These are phyloP conservation scores for Fusarium dimerum DNA, from an alignment of 2,329 filamentous ascomycete species.

Conservation along the genomic window DNA sequence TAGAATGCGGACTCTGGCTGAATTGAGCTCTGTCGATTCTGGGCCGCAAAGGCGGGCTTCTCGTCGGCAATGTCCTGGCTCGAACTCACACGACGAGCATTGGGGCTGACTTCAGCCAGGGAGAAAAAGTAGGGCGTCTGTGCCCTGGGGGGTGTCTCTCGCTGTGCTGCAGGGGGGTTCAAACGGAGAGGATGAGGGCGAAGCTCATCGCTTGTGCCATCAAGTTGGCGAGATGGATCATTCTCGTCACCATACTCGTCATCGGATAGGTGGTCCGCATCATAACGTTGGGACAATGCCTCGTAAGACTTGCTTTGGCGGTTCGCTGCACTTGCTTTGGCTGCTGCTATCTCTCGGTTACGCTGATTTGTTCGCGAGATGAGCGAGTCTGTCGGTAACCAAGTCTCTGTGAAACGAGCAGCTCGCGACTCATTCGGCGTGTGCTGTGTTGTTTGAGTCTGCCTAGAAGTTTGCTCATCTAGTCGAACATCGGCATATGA, in stretches of 20 bases:
- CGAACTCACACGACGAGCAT: constrained; percentile 44
- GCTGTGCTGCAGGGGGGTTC: constrained; percentile 41
- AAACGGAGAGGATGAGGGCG: constrained; percentile 57
- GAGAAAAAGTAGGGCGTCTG: constrained; percentile 31
- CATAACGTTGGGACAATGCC: constrained; percentile 47
- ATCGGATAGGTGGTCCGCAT: constrained; percentile 42
- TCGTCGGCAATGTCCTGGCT: constrained; percentile 50
- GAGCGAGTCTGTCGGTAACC: constrained; percentile 56
- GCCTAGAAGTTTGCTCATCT: constrained; percentile 37
- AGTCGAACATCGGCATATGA: constrained; percentile 54
- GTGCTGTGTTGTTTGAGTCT: constrained; percentile 23
- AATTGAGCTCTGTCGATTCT: constrained; percentile 44
- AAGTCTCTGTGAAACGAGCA: constrained; percentile 55
- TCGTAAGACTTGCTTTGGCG: constrained; percentile 45
- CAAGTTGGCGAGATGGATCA: constrained; percentile 28
- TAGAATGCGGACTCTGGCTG: constrained; percentile 52
- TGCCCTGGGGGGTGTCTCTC: constrained; percentile 15
- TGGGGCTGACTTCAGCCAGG: constrained; percentile 48
- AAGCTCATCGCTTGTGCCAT: constrained; percentile 25
- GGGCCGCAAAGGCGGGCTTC: constrained; percentile 23
- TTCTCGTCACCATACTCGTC: constrained; percentile 43
- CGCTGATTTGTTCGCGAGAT: constrained; percentile 56
- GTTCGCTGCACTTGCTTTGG: constrained; percentile 35
- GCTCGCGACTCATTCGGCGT: constrained; percentile 37
- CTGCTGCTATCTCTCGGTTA: constrained; percentile 44